Evolutionary conservation across 805 yeast species (phyloP).

Genomic region (Teunomyces cretensis): DNA sequence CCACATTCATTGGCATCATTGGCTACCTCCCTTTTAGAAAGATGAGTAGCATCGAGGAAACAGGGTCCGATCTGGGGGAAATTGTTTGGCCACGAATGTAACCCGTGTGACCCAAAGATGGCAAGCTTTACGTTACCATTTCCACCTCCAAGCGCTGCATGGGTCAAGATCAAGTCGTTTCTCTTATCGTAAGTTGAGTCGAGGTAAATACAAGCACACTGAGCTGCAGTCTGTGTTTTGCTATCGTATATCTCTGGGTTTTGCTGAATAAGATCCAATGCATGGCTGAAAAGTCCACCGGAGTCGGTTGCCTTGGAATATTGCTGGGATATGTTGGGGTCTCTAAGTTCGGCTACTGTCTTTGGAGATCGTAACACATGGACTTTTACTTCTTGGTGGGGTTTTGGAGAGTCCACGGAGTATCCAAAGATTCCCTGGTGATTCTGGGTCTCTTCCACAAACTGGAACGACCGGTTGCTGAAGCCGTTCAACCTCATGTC

Average conservation of each 20-base stretch:
- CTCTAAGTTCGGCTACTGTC: slow-evolving; percentile 69
- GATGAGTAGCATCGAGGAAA: slow-evolving; percentile 69
- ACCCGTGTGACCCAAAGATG: slow-evolving; percentile 90
- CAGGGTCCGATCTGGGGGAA: slow-evolving; percentile 67
- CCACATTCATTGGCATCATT: slow-evolving; percentile 86
- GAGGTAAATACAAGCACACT: slow-evolving; percentile 81
- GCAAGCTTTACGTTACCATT: slow-evolving; percentile 69
- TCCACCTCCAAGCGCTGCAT: slow-evolving; percentile 96
- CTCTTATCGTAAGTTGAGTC: slow-evolving; percentile 82
- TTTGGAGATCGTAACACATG: slow-evolving; percentile 70
- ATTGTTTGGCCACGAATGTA: slow-evolving; percentile 89
- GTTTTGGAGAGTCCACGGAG: slow-evolving; percentile 49
- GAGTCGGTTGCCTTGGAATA: slow-evolving; percentile 66
- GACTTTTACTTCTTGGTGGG: slow-evolving; percentile 65
- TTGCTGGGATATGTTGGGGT: slow-evolving; percentile 85
- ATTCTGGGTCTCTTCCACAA: slow-evolving; percentile 53
- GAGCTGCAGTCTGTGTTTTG: slow-evolving; percentile 56
- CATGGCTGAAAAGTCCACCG: slow-evolving; percentile 78
- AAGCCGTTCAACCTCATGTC: slow-evolving; percentile 80
- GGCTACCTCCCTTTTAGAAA: slow-evolving; percentile 73
- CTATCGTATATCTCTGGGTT: slow-evolving; percentile 21
- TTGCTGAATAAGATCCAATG: slow-evolving; percentile 65
- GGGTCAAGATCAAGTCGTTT: slow-evolving; percentile 64
- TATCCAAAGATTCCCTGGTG: slow-evolving; percentile 35
- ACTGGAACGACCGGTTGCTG: slow-evolving; percentile 75